Evolutionary conservation across 1,284 basidiomycete species (phyloP), one percentile per base, ranked within the genome.

Genomic region (Phellopilus nigrolimitatus): DNA sequence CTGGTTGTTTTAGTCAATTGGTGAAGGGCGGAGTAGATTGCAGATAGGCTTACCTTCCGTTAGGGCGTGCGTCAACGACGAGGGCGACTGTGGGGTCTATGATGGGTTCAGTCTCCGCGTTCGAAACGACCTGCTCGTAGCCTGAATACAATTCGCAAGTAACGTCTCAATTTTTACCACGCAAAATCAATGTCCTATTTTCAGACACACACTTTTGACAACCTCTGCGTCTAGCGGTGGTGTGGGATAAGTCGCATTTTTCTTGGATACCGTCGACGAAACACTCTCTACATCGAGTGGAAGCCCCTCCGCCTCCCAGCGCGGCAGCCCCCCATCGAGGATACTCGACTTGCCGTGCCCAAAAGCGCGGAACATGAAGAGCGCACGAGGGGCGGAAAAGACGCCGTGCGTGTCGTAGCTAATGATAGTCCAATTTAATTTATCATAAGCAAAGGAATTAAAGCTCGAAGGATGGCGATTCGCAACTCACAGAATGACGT

Each of bases 361-460:
- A 65, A 95, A 92, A 19, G 87, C 78, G 64, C 88, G 82, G 76
- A 97, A 95, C 71, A 91, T 97, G 73, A 88, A 97, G 21, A 93
- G 76, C 2, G 90, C 91, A 54, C 95, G 80, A 44, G 95, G 93
- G 21, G 91, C 80, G 1, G 90, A 93, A 71, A 97, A 95, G 21
- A 97, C 73, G 6, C 92, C 92, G 51, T 84, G 75, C 1, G 84
- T 75, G 64, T 97, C 95, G 65, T 97, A 98, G 57, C 86, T 89
- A 59, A 48, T 42, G 55, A 46, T 49, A 47, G n/a, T 54, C 24
- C 40, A 22, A 56, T 51, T 53, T 47, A 50, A 33, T 36, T 42
- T 24, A 15, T 36, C 47, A 37, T 30, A 13, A 19, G 15, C 22
- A 28, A 19, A 47, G 31, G n/a, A 47, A 4, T 34, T 24, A 50